Percentiles rank a stretch among this genome's conserved stretches.
phyloP scores from a whole-genome alignment of 2,329 filamentous ascomycete species.

The Magnaporthiopsis rhizophila region DNA sequence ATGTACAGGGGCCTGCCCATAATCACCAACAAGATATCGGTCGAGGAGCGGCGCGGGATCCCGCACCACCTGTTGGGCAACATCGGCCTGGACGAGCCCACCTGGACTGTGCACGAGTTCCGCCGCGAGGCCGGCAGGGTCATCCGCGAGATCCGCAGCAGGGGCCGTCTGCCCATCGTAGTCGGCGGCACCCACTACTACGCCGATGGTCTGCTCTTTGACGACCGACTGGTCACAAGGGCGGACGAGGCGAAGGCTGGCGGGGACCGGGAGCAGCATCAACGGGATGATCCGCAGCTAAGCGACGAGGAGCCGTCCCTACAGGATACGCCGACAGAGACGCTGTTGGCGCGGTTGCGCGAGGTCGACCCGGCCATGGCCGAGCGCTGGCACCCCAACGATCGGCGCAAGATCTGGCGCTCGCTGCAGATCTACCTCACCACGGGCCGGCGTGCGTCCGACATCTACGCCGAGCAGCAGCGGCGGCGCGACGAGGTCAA shows the following conservation, averaged over 20 bases:
- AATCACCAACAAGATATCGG: constrained; percentile 87
- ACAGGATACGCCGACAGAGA: constrained; percentile 60
- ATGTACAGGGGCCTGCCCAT: constrained; percentile 87
- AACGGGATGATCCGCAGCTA: neutral
- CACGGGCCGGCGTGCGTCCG: constrained; percentile 73
- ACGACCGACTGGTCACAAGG: constrained; percentile 53
- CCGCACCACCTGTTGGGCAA: constrained; percentile 83
- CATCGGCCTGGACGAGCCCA: constrained; percentile 65
- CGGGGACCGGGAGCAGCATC: neutral
- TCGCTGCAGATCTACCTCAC: constrained; percentile 85
- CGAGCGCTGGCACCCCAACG: constrained; percentile 86
- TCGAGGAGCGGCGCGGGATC: constrained; percentile 66
- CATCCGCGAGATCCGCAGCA: constrained; percentile 68
- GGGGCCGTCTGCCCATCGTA: constrained; percentile 78
- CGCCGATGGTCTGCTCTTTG: constrained; percentile 78
- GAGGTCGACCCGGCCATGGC: constrained; percentile 89
- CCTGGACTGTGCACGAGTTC: constrained; percentile 79
- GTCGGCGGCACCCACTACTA: constrained; percentile 97
- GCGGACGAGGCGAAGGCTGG: constrained; percentile 14
- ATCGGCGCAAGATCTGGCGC: constrained; percentile 78
- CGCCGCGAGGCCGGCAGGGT: constrained; percentile 58
- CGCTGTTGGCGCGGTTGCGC: constrained; percentile 62
- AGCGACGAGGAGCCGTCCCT: constrained; percentile 43
- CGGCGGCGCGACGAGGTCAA: constrained; percentile 9
- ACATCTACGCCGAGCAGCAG: constrained; percentile 74